Evolutionary conservation across 305 asterid genomes (phyloP), one percentile per base, ranked within the genome.

Genomic region (Coffea humblotiana): DNA sequence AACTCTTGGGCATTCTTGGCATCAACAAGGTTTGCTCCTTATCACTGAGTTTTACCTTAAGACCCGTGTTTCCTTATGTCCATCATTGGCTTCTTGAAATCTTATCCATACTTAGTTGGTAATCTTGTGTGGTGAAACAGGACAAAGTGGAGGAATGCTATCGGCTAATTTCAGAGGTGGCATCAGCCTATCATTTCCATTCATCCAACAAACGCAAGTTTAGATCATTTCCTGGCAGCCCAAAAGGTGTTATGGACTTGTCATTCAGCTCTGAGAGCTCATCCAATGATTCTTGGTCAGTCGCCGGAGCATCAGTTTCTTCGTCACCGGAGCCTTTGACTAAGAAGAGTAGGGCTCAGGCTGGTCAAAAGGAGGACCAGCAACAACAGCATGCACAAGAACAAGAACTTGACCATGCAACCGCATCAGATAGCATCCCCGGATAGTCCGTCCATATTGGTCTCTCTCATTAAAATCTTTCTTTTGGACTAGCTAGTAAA

Each of bases 241-340:
- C 97, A 32, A 93, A 84, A 86, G 98, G 94, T 52, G 92, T 91
- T 11, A 86, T 91, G 84, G 97, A 91, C 64, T 85, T 89, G 80
- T 91, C 89, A 80, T 91, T 94, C 87, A 91, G 95, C 69, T 89
- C 88, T 43, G 93, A 86, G 49, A 87, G 81, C 80, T 89, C 92
- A 47, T 56, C 63, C 63, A 84, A 79, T 60, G 90, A 90, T 78
- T 90, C 90, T 3, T 92, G 96, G 92, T 76, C 88, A 32, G 78
- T 80, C 58, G 75, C 83, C 21, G 72, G 88, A 52, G 76, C 90
- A n/a, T 89, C 95, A 15, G 92, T 89, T 72, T 85, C 90, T 48
- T 90, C 97, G 5, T 93, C 96, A 25, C 97, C 97, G 25, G 88
- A 86, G 88, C 94, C 88, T n/a, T 74, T 78, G 76, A 82, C 85